These are phyloP conservation scores for Kitagawia praeruptora DNA, from an alignment of 129 eudicot genomes.

Conservation along the genomic window DNA sequence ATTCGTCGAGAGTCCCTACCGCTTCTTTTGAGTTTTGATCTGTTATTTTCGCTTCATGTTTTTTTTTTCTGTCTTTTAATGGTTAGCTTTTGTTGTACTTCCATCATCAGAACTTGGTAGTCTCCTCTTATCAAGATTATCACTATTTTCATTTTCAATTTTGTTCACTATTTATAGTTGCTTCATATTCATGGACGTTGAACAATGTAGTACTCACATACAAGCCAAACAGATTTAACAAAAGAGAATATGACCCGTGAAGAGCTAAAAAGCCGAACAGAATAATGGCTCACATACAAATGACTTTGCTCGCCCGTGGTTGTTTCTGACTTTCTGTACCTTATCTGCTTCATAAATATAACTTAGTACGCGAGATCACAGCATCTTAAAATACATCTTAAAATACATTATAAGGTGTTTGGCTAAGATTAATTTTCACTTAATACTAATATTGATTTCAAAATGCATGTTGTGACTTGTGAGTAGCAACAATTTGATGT, in stretches of 20 bases:
- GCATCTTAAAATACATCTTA: no score
- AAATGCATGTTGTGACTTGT: no score
- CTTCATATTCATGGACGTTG: background rate
- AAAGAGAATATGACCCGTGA: constrained; percentile 6
- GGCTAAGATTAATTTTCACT: no score
- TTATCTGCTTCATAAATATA: background rate
- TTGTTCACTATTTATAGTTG: background rate
- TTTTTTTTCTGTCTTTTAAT: background rate
- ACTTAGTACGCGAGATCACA: no score
- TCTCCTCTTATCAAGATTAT: background rate
- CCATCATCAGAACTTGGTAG: background rate
- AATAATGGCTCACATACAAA: background rate
- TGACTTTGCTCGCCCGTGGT: background rate
- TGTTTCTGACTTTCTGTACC: background rate
- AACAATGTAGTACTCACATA: background rate
- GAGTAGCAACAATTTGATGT: no score
- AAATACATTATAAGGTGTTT: no score
- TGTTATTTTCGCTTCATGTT: background rate
- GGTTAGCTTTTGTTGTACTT: background rate
- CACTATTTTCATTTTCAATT: background rate
- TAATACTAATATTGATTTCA: background rate
- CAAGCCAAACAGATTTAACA: no score
- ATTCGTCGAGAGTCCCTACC: background rate
- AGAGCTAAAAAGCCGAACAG: background rate
- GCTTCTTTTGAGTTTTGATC: background rate